Evolutionary conservation across 2,329 filamentous ascomycete genomes (phyloP).

Genomic region (Phoma sp.): DNA sequence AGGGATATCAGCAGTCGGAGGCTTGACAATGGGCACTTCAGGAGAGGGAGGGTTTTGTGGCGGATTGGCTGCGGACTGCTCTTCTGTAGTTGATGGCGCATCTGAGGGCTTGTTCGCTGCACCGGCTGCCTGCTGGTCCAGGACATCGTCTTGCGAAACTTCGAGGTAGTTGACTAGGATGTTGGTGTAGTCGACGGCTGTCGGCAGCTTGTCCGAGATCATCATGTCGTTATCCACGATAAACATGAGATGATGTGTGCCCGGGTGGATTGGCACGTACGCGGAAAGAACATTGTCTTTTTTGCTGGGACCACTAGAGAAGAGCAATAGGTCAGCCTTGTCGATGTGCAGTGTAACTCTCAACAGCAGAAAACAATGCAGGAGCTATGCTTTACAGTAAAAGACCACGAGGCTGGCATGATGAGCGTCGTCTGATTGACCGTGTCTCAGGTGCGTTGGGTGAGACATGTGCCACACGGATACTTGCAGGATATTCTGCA

Average conservation of each 20-base stretch:
- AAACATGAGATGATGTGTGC: conserved; percentile 96
- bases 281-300: conserved; percentile 70
- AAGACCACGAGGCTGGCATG: conserved; percentile 17
- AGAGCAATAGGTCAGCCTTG: conserved; percentile 17
- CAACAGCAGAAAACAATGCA: conserved; percentile 15
- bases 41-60: conserved; percentile 51
- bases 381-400: conserved; percentile 15
- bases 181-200: conserved; percentile 96
- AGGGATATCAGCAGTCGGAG: conserved; percentile 33
- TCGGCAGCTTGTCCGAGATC: conserved; percentile 84
- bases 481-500: conserved; percentile 20
- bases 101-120: conserved; percentile 21
- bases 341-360: conserved; percentile 44
- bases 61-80: conserved; percentile 31
- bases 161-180: conserved; percentile 99
- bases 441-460: conserved; percentile 23
- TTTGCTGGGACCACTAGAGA: conserved; percentile 47
- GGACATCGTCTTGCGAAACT: conserved; percentile 76
- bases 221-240: conserved; percentile 93
- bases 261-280: conserved; percentile 82
- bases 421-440: conserved; percentile 21
- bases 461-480: conserved; percentile 30
- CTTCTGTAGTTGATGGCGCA: conserved; percentile 23
- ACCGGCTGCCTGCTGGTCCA: conserved; percentile 21
- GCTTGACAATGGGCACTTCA: conserved; percentile 31